Evolutionary conservation across 441 rosid species (phyloP), one percentile per base, ranked within the genome.

Genomic region (Brassica balearica): DNA sequence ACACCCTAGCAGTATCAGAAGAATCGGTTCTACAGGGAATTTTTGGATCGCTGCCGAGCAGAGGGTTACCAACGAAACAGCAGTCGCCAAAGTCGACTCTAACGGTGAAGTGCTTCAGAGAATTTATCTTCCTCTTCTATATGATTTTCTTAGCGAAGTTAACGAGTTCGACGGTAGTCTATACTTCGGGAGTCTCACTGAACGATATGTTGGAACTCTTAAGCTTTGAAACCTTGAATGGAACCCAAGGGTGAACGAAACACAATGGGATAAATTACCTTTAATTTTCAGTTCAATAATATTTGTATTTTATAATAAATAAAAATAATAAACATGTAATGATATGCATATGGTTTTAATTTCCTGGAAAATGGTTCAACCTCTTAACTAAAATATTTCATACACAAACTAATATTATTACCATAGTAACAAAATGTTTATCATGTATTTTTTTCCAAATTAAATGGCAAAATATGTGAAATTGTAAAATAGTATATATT

Each of bases 41-140:
- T 79, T 79, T 64, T 79, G 82, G 82, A 78, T 79, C 1, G 79
- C 82, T 63, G 82, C 75, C 2, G 82, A 64, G 41, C 75, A 74
- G 63, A 74, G 69, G 72, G 34, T 74, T 27, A 79, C 82, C 8
- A 69, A 79, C 25, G 68, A 78, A 17, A 69, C 82, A 20, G 82
- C 82, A 1, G 72, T 79, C 25, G 55, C 17, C 17, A 79, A 79
- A 79, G 75, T 79, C 14, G 61, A 79, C 72, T 68, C 82, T 69
- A 14, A 74, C 11, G 82, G 82, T 7, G 55, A 79, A 69, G 79
- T 79, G 61, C 27, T 74, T 56, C 68, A 79, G 68, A 74, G 72
- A 19, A 74, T 79, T 55, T 48, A 4, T 48, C 0, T 48, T 12
- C 55, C 55, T 48, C 75, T 74, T 9, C 72, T 69, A 2, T 69